Evolutionary conservation across 2,329 filamentous ascomycete genomes (phyloP).

Genomic region (Coniochaeta sp.): DNA sequence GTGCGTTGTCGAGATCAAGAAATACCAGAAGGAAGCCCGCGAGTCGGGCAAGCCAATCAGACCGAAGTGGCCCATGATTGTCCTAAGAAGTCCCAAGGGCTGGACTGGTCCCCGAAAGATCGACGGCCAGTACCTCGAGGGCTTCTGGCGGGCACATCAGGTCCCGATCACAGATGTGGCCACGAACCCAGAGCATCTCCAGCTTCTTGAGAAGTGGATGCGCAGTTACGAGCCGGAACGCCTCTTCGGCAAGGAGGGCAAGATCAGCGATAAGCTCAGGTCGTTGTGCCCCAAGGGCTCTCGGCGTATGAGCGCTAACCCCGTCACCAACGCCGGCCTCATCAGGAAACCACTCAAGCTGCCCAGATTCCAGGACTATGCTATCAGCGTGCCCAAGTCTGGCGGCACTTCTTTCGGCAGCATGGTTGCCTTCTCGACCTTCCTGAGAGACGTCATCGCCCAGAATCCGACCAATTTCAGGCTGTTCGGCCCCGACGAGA

Average conservation of each 20-base stretch:
- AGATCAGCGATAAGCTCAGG: conserved; percentile 54
- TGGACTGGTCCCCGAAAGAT: conserved; percentile 71
- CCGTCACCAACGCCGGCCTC: conserved; percentile 64
- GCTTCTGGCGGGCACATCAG: conserved; percentile 76
- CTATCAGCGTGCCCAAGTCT: conserved; percentile 52
- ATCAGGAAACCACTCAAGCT: conserved; percentile 60
- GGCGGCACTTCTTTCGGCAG: conserved; percentile 50
- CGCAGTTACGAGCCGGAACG: conserved; percentile 67
- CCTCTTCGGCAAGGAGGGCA: conserved; percentile 55
- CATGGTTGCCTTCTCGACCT: conserved; percentile 64
- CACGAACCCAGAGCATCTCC: conserved; percentile 57
- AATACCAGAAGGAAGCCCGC: conserved; percentile 64
- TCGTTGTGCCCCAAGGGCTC: conserved; percentile 58
- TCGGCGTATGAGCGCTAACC: conserved; percentile 70
- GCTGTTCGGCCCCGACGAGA: conserved; percentile 74
- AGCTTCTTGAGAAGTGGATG: conserved; percentile 70
- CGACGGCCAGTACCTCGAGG: conserved; percentile 62
- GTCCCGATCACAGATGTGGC: conserved; percentile 66
- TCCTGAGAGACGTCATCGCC: conserved; percentile 60
- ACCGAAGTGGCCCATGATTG: conserved; percentile 71
- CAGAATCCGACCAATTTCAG: conserved; percentile 63
- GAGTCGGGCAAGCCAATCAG: conserved; percentile 62
- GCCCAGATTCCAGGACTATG: conserved; percentile 64
- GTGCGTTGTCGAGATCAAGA: conserved; percentile 61
- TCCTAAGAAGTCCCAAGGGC: conserved; percentile 71